A percentile compares a stretch with the other conserved stretches of the same genome.
These are phyloP conservation scores for Microascus cirrosus DNA, from an alignment of 2,329 filamentous ascomycete species.

Conservation along the genomic window DNA sequence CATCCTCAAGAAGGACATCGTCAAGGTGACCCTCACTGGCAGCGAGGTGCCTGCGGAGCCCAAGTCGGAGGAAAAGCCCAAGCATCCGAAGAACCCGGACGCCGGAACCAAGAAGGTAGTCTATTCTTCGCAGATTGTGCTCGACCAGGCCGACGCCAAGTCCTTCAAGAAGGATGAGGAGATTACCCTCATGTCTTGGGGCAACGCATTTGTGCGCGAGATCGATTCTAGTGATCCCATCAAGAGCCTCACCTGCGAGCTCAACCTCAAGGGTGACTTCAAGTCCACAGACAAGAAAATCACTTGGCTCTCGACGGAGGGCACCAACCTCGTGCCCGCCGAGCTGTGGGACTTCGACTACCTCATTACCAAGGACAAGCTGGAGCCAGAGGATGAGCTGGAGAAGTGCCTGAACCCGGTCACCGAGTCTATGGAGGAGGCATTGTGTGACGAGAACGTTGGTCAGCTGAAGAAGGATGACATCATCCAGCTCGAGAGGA, in stretches of 20 bases:
- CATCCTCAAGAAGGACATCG: constrained; percentile 58
- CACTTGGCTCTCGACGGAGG: constrained; percentile 74
- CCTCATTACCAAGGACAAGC: constrained; percentile 69
- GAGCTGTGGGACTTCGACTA: constrained; percentile 57
- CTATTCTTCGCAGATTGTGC: constrained; percentile 61
- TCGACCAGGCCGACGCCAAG: constrained; percentile 81
- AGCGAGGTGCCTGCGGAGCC: constrained; percentile 53
- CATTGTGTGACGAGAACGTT: constrained; percentile 72
- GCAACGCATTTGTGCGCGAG: constrained; percentile 52
- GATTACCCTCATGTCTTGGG: constrained; percentile 95
- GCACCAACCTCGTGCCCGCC: constrained; percentile 61
- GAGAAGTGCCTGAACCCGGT: constrained; percentile 72
- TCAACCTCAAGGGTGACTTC: constrained; percentile 88
- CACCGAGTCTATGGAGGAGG: constrained; percentile 64
- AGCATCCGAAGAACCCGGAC: constrained; percentile 80
- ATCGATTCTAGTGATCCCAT: constrained; percentile 43
- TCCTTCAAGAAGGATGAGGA: constrained; percentile 77
- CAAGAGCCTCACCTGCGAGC: constrained; percentile 63
- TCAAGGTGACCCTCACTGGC: constrained; percentile 59
- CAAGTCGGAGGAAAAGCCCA: constrained; percentile 64
- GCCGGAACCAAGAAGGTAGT: constrained; percentile 79
- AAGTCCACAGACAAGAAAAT: constrained; percentile 96
- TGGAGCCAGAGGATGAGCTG: constrained; percentile 76
- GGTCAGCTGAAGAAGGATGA: constrained; percentile 70
- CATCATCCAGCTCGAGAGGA: constrained; percentile 90